Evolutionary conservation across 2,329 filamentous ascomycete genomes (phyloP).

Genomic region (Davidsoniella australis): DNA sequence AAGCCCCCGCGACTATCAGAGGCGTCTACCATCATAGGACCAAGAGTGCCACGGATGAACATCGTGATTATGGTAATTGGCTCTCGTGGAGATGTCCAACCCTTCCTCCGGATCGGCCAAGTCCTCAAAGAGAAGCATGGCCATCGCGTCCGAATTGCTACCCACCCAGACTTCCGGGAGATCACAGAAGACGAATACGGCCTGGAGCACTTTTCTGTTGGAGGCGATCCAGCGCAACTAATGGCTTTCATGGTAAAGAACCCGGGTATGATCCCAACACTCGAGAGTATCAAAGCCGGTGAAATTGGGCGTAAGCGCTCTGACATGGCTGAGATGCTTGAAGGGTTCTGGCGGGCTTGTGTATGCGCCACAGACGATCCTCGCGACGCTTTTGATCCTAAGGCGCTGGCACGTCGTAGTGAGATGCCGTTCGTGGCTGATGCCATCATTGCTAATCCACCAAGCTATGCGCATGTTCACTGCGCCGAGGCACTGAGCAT

Average conservation of each 20-base stretch:
- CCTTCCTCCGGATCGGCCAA: constrained; percentile 60
- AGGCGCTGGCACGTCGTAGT: constrained; percentile 39
- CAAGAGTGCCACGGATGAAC: constrained; percentile 33
- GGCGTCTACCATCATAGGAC: background rate
- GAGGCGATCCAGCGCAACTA: constrained; percentile 61
- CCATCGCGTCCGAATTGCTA: constrained; percentile 62
- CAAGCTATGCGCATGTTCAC: constrained; percentile 61
- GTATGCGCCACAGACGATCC: constrained; percentile 57
- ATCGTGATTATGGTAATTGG: constrained; percentile 77
- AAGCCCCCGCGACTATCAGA: constrained; percentile 8
- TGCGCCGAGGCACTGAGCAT: constrained; percentile 65
- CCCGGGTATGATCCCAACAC: constrained; percentile 55
- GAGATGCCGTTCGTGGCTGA: constrained; percentile 45
- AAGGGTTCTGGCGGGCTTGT: constrained; percentile 67
- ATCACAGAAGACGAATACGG: constrained; percentile 53
- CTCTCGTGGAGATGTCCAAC: constrained; percentile 63
- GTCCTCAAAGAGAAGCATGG: constrained; percentile 53
- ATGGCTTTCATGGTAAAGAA: constrained; percentile 89
- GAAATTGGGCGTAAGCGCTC: constrained; percentile 51
- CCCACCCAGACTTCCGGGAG: constrained; percentile 59
- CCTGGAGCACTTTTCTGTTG: constrained; percentile 66
- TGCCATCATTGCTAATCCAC: constrained; percentile 74
- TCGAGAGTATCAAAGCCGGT: constrained; percentile 55
- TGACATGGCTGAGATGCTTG: constrained; percentile 67
- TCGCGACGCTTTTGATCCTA: constrained; percentile 39